These are phyloP conservation scores for Cyberlindnera veronae DNA, from an alignment of 805 yeast species.

Conservation along the genomic window DNA sequence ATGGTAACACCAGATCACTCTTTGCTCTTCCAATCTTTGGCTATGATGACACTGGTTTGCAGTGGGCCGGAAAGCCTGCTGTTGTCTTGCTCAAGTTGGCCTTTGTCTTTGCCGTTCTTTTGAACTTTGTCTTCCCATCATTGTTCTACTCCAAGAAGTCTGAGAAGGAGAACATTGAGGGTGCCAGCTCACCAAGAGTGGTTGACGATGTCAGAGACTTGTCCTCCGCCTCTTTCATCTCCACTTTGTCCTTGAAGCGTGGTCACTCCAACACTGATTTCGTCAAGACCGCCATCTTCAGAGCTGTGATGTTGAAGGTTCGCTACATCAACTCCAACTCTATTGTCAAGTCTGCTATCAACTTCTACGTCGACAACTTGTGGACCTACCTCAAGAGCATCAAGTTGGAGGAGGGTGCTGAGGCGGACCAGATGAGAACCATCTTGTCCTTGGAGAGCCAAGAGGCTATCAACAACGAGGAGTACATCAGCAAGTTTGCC, in stretches of 20 bases:
- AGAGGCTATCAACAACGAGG: slow-evolving; percentile 28
- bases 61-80: slow-evolving; percentile 27
- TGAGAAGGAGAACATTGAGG: slow-evolving; percentile 7
- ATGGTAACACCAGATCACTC: slow-evolving; percentile 40
- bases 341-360: slow-evolving; percentile 18
- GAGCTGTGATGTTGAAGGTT: slow-evolving; percentile 23
- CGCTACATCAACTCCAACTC: slow-evolving; percentile 18
- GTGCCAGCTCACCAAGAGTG: neutral
- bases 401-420: slow-evolving; percentile 17
- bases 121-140: slow-evolving; percentile 26
- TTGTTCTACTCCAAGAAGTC: slow-evolving; percentile 11
- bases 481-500: slow-evolving; percentile 21
- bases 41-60: slow-evolving; percentile 29
- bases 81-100: slow-evolving; percentile 26
- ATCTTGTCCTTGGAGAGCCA: slow-evolving; percentile 24
- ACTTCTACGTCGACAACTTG: slow-evolving; percentile 25
- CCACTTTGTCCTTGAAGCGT: slow-evolving; percentile 15
- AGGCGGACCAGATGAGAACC: slow-evolving; percentile 26
- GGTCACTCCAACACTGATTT: slow-evolving; percentile 22
- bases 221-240: slow-evolving; percentile 15
- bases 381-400: slow-evolving; percentile 27
- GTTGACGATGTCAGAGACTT: slow-evolving; percentile 25
- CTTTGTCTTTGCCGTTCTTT: slow-evolving; percentile 27
- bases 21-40: slow-evolving; percentile 44
- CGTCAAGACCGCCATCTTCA: slow-evolving; percentile 26